phyloP scores from a whole-genome alignment of 2,329 filamentous ascomycete genomes.

The Ophiostoma pallidulum region DNA sequence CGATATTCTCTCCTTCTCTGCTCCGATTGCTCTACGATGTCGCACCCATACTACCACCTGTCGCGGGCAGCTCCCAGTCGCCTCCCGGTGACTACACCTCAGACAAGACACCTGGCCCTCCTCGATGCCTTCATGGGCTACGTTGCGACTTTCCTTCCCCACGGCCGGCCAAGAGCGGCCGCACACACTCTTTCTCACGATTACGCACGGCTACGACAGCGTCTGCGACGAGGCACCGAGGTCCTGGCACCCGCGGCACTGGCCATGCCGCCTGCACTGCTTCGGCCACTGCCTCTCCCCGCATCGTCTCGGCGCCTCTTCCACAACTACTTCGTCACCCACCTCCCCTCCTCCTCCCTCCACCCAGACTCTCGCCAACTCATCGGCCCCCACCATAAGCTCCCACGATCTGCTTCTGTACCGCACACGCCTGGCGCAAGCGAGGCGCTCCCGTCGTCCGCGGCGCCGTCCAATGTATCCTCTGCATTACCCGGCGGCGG shows the following conservation, averaged over 20 bases:
- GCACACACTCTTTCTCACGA: neutral
- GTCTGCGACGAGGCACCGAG: neutral
- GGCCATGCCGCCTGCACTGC: neutral
- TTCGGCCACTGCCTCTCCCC: neutral
- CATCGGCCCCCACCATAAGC: constrained; percentile 65
- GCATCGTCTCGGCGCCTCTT: constrained; percentile 41
- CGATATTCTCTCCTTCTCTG: neutral
- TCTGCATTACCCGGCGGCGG: constrained; percentile 31
- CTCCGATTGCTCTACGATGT: neutral
- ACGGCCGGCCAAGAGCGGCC: constrained; percentile 1
- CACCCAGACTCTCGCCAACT: constrained; percentile 70
- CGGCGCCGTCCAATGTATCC: constrained; percentile 20
- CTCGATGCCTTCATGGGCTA: constrained; percentile 18
- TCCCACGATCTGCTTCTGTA: constrained; percentile 74
- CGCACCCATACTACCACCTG: neutral
- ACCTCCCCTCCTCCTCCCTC: constrained; percentile 84
- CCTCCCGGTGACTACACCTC: neutral
- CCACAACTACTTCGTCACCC: constrained; percentile 95
- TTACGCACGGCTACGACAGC: neutral
- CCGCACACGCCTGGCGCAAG: constrained; percentile 56
- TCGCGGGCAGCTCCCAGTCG: neutral
- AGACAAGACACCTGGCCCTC: constrained; percentile 7
- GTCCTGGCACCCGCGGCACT: neutral
- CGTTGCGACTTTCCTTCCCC: constrained; percentile 14
- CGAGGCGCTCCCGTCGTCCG: constrained; percentile 44